A percentile compares a stretch with the other conserved stretches of the same genome.
phyloP scores from a whole-genome alignment of 306 rosid genomes.

The Datisca glomerata region DNA sequence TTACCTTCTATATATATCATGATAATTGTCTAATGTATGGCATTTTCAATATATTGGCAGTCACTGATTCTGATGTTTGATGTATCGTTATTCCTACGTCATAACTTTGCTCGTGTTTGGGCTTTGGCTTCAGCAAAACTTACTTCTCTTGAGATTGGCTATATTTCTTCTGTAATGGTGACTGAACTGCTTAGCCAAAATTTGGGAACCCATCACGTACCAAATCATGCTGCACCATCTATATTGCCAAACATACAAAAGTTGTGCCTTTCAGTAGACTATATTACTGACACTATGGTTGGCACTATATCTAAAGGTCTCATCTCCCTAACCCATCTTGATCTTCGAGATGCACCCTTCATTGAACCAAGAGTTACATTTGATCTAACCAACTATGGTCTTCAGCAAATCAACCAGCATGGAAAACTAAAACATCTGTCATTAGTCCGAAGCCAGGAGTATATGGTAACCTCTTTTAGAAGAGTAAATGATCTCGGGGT shows the following conservation, averaged over 20 bases:
- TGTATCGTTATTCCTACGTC: constrained; percentile 63
- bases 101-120: constrained; percentile 66
- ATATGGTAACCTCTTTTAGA: constrained; percentile 46
- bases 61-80: constrained; percentile 76
- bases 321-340: constrained; percentile 56
- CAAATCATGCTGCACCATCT: constrained; percentile 31
- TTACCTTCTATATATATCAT: too few relatives aligned
- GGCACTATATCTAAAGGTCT: constrained; percentile 61
- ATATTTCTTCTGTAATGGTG: constrained; percentile 68
- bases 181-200: constrained; percentile 75
- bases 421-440: constrained; percentile 79
- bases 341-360: constrained; percentile 83
- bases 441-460: constrained; percentile 78
- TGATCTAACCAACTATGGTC: constrained; percentile 82
- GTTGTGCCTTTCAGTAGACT: constrained; percentile 75
- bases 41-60: constrained; percentile 34
- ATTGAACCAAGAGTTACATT: constrained; percentile 62
- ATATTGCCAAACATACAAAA: constrained; percentile 67
- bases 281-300: constrained; percentile 80
- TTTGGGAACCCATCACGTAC: constrained; percentile 33
- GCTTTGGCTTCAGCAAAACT: constrained; percentile 69
- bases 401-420: constrained; percentile 75
- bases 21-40: constrained; percentile 7
- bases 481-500: constrained; percentile 85
- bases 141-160: constrained; percentile 77